These are phyloP conservation scores for Pilatotrama ljubarskyi DNA, from an alignment of 768 basidiomycete genomes.

Conservation along the genomic window DNA sequence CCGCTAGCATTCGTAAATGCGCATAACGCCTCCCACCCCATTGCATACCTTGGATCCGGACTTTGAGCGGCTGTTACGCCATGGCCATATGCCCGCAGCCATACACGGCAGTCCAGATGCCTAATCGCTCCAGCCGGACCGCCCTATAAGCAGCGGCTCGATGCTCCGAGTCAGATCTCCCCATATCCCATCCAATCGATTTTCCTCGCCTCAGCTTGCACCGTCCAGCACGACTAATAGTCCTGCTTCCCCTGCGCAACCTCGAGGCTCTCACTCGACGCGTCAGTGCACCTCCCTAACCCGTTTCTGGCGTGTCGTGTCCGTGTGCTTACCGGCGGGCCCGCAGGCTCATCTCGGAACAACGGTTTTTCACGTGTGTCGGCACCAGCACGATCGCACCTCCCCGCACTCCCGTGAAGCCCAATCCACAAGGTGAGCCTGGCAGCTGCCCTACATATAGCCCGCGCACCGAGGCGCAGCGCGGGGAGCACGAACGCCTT, in stretches of 20 bases:
- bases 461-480: neutral
- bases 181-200: constrained; percentile 12
- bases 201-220: neutral
- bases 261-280: constrained; percentile 1
- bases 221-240: neutral
- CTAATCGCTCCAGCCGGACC: constrained; percentile 16
- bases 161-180: constrained; percentile 15
- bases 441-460: constrained; percentile 5
- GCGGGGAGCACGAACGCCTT: neutral
- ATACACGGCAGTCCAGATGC: constrained; percentile 3
- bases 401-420: constrained; percentile 8
- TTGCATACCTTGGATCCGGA: constrained; percentile 14
- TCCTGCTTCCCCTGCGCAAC: neutral
- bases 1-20: constrained; percentile 1
- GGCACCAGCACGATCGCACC: constrained; percentile 10
- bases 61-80: constrained; percentile 18
- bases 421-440: constrained; percentile 13
- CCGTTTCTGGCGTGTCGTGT: constrained; percentile 1
- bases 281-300: neutral
- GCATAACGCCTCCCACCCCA: constrained; percentile 1
- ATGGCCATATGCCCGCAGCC: constrained; percentile 11
- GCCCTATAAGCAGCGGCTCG: constrained; percentile 6
- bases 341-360: constrained; percentile 12
- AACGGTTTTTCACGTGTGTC: constrained; percentile 20
- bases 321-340: constrained; percentile 13